Conservation (phyloP, 371 early-diverging fungal species). For the Capniomyces stellatus region DNA sequence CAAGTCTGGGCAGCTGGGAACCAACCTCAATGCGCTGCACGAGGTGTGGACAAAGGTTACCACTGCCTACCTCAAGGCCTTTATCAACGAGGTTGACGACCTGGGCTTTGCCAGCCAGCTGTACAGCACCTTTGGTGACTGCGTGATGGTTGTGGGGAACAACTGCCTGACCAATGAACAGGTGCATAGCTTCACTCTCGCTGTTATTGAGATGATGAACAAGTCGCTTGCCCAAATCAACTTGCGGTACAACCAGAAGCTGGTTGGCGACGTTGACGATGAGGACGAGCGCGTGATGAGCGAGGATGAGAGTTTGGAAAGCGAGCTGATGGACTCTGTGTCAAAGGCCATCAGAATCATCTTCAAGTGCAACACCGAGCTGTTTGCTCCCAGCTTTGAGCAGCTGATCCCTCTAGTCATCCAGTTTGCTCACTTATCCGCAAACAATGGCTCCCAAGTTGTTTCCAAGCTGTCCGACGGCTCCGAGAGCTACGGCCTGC, state of each 20-base stretch:
- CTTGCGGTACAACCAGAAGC: conserved; percentile 38
- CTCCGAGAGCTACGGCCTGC: conserved; percentile 31
- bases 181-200: conserved; percentile 41
- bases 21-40: conserved; percentile 9
- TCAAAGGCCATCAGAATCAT: conserved; percentile 54
- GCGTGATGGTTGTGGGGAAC: conserved; percentile 44
- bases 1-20: background rate
- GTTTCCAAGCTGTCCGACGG: conserved; percentile 37
- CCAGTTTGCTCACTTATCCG: conserved; percentile 27
- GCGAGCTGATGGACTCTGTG: conserved; percentile 57
- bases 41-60: conserved; percentile 26
- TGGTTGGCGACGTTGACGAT: conserved; percentile 51
- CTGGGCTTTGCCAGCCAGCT: conserved; percentile 48
- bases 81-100: conserved; percentile 57
- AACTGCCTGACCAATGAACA: conserved; percentile 39
- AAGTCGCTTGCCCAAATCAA: conserved; percentile 48
- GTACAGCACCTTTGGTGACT: conserved; percentile 54
- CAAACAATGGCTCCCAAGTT: too few relatives aligned
- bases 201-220: conserved; percentile 44
- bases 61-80: conserved; percentile 44
- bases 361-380: conserved; percentile 46
- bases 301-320: conserved; percentile 69
- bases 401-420: conserved; percentile 38
- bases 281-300: conserved; percentile 70
- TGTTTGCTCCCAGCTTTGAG: conserved; percentile 62